A percentile compares a stretch with the other conserved stretches of the same genome.
Conservation (phyloP, 2,329 filamentous ascomycete genomes). For the Botrytis fabae region DNA sequence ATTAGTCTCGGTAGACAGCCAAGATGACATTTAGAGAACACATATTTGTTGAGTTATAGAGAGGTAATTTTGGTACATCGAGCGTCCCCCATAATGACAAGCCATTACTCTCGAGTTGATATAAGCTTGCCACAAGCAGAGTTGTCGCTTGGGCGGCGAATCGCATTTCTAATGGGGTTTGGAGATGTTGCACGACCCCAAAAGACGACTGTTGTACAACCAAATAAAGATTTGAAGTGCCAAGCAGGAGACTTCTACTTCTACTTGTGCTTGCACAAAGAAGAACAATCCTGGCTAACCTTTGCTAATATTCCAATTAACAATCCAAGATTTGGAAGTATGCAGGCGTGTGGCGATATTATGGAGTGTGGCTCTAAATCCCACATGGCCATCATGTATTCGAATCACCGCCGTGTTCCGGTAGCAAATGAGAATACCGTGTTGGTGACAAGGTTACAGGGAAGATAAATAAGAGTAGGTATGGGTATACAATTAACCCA, state of each 20-base stretch:
- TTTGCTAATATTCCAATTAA: background rate
- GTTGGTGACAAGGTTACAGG: background rate
- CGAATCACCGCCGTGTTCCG: background rate
- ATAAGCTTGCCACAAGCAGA: background rate
- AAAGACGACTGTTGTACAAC: background rate
- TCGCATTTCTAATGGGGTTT: background rate
- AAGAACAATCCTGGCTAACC: background rate
- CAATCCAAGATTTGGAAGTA: background rate
- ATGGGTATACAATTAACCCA: background rate
- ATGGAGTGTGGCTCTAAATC: background rate
- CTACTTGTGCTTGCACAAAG: background rate
- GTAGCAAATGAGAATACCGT: background rate
- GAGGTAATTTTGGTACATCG: background rate
- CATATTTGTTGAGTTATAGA: background rate
- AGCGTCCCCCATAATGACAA: background rate
- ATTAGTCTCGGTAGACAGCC: background rate
- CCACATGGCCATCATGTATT: background rate
- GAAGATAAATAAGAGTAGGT: background rate
- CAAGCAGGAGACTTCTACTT: background rate
- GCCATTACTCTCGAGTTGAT: background rate
- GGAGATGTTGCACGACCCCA: background rate
- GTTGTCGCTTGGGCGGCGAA: background rate
- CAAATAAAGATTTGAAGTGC: background rate
- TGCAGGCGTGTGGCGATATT: background rate
- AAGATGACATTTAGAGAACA: background rate